Base-by-base conservation (phyloP, 495 filamentous ascomycete species). In the Xylaria scruposa region DNA sequence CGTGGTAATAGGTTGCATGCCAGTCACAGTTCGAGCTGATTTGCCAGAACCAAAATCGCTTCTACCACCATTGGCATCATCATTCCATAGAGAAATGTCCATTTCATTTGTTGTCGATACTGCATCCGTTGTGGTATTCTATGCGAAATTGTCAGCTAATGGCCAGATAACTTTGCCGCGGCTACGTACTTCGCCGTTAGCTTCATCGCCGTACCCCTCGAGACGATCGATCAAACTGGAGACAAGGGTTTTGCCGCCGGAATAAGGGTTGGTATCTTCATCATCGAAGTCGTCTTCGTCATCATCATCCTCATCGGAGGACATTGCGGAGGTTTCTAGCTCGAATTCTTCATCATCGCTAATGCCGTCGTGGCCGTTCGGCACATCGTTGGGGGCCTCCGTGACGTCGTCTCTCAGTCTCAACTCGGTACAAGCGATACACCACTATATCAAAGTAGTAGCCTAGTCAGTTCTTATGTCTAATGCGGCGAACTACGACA, bases 351-450 rank as follows among this genome's bases (percentile, higher is more conserved):
- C 26, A 17, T 31, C 2, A 13, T 56, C 53, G 17, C 13, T 24
- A 1, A n/a, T 12, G 19, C 33, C 58, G 19, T 21, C 33, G n/a
- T n/a, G 7, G 0, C 10, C 61, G 24, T 29, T 44, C 19, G 77
- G 79, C 15, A 70, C 19, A 51, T 72, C 21, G 61, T 67, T 15
- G 66, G 73, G 63, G 4, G 56, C 12, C 4, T 78, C 70, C n/a
- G 72, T 73, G 7, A 56, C 72, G 46, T 77, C 77, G 8, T 47
- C 56, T 4, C 40, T 17, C 15, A 61, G 38, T 54, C 77, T 75
- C 76, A 77, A 85, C 54, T 86, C 81, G 31, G 89, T 85, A 68
- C 91, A 92, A 24, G 79, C 78, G 21, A 87, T 77, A 77, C 90
- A 92, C 81, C 82, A 84, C 87, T 89, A 70, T 3, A 71, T 54